Evolutionary conservation across 768 basidiomycete genomes (phyloP).

Genomic region (Chlorophyllum brunneum): DNA sequence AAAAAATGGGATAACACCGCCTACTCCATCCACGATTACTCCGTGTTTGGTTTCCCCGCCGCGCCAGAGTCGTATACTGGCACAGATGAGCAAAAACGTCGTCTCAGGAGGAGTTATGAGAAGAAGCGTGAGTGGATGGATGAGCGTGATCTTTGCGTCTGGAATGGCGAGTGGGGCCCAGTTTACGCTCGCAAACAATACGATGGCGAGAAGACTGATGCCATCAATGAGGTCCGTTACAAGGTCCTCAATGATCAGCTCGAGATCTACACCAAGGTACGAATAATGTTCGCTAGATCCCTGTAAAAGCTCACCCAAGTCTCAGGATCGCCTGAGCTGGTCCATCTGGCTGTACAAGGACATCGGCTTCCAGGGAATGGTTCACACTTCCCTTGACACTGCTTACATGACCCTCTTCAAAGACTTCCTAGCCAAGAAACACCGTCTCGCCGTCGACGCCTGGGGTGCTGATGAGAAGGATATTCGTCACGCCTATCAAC

Average conservation of each 20-base stretch:
- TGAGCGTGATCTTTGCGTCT: slow-evolving; percentile 56
- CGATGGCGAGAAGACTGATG: slow-evolving; percentile 55
- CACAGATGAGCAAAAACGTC: slow-evolving; percentile 45
- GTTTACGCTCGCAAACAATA: slow-evolving; percentile 68
- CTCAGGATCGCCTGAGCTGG: slow-evolving; percentile 65
- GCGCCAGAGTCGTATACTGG: slow-evolving; percentile 51
- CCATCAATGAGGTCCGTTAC: slow-evolving; percentile 63
- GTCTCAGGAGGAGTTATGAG: slow-evolving; percentile 57
- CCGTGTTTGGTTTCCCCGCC: slow-evolving; percentile 67
- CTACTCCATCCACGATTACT: slow-evolving; percentile 79
- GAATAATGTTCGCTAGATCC: no score
- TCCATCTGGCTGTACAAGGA: slow-evolving; percentile 89
- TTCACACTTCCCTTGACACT: slow-evolving; percentile 62
- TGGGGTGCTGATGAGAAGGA: slow-evolving; percentile 69
- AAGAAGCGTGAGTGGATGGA: slow-evolving; percentile 81
- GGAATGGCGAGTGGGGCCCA: slow-evolving; percentile 85
- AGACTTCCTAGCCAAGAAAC: slow-evolving; percentile 73
- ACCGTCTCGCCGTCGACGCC: slow-evolving; percentile 69
- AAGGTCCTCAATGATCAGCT: slow-evolving; percentile 72
- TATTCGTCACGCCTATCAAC: slow-evolving; percentile 59
- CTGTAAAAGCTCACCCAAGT: neutral
- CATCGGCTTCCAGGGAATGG: slow-evolving; percentile 86
- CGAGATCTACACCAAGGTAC: slow-evolving; percentile 60
- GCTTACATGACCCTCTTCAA: slow-evolving; percentile 69
- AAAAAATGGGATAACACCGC: slow-evolving; percentile 66